Base-by-base conservation (phyloP, 257 asterid genomes). In the Solanum piurae region DNA sequence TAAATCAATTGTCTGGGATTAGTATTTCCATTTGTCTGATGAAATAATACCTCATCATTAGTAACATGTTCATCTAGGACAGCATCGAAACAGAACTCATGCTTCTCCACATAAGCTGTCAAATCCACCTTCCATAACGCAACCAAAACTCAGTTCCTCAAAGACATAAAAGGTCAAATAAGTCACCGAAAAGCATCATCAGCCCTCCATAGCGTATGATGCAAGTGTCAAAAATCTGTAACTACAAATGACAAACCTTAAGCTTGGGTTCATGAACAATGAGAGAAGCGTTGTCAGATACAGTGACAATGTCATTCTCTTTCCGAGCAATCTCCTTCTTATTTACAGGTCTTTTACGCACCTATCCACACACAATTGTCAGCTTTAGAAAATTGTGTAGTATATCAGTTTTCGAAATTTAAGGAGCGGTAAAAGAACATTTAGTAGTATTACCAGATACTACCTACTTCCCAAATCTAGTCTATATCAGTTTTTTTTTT, bases 81-180 rank as follows among this genome's bases (percentile, higher is more conserved):
- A 31, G 98, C 99, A 92, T 97, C 99, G 90, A 97, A 96, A 92
- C 97, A 93, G 92, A 96, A 97, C 92, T 94, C 99, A 34, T 97
- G 99, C 91, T 93, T 97, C 92, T 97, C 99, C 89, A 95, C 98
- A 74, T 97, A 97, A 71, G 99, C 99, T 86, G 99, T 97, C 95
- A 97, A 93, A 91, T 97, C 99, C 89, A 97, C 99, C 99, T 97
- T 89, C 92, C 86, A 60, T 76, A 89, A 42, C 29, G 87, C 71
- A 84, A 86, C 44, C 89, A 87, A 88, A 89, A 69, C 73, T 90
- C 82, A 94, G 91, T 88, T 86, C 87, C 86, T 84, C 86, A 72
- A n/a, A 58, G 74, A 85, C 75, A 29, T 68, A 29, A 66, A 46
- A 86, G 71, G 36, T 29, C 5, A 55, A 46, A 80, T 83, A 23